A percentile compares a stretch with the other conserved stretches of the same genome.
Evolutionary conservation across 148 eudicot genomes (phyloP).

Genomic region (Cornus suecica): DNA sequence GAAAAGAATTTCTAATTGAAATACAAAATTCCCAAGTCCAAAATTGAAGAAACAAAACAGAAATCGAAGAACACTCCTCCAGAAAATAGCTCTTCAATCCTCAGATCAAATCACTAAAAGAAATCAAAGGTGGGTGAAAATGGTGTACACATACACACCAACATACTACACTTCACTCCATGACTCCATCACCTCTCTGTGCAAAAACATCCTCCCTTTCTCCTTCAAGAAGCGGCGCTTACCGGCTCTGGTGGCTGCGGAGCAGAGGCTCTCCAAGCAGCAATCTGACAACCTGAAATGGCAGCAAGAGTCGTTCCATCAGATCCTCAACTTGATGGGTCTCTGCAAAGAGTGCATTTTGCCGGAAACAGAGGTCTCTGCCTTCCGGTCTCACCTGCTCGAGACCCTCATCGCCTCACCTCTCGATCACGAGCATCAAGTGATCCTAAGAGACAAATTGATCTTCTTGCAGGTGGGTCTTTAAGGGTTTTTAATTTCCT

Average conservation of each 20-base stretch:
- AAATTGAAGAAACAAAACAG: not conserved
- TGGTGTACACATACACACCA: constrained; percentile 69
- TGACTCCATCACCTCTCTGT: constrained; percentile 75
- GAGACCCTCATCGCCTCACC: constrained; percentile 61
- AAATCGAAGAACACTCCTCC: not conserved
- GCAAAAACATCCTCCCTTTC: constrained; percentile 80
- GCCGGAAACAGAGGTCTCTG: constrained; percentile 52
- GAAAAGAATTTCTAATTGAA: not conserved
- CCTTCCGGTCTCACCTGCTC: constrained; percentile 59
- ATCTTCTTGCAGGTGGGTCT: constrained; percentile 72
- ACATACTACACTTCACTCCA: constrained; percentile 78
- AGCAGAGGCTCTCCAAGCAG: constrained; percentile 58
- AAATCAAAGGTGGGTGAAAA: constrained; percentile 16
- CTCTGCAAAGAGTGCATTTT: constrained; percentile 73
- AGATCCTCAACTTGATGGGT: constrained; percentile 81
- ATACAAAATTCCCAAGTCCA: not conserved
- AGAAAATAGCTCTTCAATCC: not conserved
- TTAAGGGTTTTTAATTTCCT: not conserved
- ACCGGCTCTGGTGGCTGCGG: constrained; percentile 64
- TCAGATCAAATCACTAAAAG: not conserved
- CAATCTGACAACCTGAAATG: constrained; percentile 87
- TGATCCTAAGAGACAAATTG: constrained; percentile 70
- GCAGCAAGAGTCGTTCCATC: constrained; percentile 91
- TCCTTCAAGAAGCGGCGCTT: constrained; percentile 63
- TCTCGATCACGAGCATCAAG: constrained; percentile 43